Conservation (phyloP, 176 grass and related monocot genomes). For the Phoenix dactylifera region DNA sequence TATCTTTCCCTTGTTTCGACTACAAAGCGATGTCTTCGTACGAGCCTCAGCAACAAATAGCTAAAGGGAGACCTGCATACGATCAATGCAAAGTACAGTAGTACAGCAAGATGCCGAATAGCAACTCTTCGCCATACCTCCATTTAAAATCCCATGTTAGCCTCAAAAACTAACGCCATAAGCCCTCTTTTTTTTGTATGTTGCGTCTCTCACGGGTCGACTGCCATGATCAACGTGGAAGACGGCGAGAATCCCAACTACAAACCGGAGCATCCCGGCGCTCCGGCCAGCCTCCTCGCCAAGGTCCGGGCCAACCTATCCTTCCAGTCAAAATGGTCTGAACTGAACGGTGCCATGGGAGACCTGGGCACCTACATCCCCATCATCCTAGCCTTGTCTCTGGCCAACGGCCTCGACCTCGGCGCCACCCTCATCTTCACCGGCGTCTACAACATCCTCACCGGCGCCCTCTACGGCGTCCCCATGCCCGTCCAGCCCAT, state of each 20-base stretch:
- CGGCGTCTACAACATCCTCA: constrained; percentile 41
- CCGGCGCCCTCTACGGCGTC: constrained; percentile 43
- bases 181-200: too few relatives aligned
- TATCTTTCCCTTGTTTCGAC: too few relatives aligned
- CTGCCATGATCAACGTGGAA: not conserved
- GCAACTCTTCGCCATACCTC: too few relatives aligned
- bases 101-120: too few relatives aligned
- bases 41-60: too few relatives aligned
- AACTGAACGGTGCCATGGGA: constrained; percentile 34
- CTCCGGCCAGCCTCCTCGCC: not conserved
- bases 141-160: too few relatives aligned
- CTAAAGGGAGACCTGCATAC: too few relatives aligned
- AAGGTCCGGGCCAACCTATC: constrained; percentile 7
- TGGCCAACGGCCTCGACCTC: constrained; percentile 31
- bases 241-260: not conserved
- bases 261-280: not conserved
- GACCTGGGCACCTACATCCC: constrained; percentile 49
- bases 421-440: constrained; percentile 50
- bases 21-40: too few relatives aligned
- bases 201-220: too few relatives aligned
- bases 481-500: constrained; percentile 38
- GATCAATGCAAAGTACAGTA: too few relatives aligned
- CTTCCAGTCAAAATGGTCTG: constrained; percentile 21
- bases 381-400: constrained; percentile 38
- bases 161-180: too few relatives aligned